A percentile compares a stretch with the other conserved stretches of the same genome.
Evolutionary conservation across 352 stramenopile genomes (phyloP).

Genomic region (Phytophthora chlamydospora): DNA sequence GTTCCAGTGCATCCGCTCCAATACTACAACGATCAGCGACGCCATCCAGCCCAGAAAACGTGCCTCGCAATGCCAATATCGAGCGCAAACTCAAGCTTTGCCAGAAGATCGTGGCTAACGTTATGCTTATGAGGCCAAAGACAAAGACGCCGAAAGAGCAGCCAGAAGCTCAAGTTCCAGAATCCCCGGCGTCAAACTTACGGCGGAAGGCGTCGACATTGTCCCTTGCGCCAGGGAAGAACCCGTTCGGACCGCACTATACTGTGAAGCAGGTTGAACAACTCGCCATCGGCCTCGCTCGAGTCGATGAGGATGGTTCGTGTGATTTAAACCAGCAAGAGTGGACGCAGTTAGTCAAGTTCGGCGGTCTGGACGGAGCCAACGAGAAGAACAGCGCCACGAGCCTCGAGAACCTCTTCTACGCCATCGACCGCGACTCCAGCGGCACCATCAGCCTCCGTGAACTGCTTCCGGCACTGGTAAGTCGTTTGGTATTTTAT

Average conservation of each 20-base stretch:
- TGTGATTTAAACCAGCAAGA: slow-evolving; percentile 63
- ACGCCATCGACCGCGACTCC: slow-evolving; percentile 54
- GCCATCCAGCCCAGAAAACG: slow-evolving; percentile 13
- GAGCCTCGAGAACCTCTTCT: slow-evolving; percentile 52
- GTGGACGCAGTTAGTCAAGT: slow-evolving; percentile 55
- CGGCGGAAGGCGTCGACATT: slow-evolving; percentile 7
- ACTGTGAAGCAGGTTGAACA: slow-evolving; percentile 64
- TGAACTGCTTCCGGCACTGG: slow-evolving; percentile 58
- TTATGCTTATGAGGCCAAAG: slow-evolving; percentile 28
- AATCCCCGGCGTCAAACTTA: slow-evolving; percentile 10
- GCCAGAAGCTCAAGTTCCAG: slow-evolving; percentile 5
- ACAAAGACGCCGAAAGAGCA: slow-evolving; percentile 20
- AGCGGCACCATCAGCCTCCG: slow-evolving; percentile 58
- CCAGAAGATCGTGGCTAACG: slow-evolving; percentile 43
- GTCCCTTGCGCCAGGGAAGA: slow-evolving; percentile 21
- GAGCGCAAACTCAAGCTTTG: slow-evolving; percentile 66
- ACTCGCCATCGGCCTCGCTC: slow-evolving; percentile 51
- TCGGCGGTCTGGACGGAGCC: slow-evolving; percentile 29
- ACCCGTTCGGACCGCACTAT: slow-evolving; percentile 68
- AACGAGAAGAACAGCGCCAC: slow-evolving; percentile 25
- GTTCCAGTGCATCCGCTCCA: slow-evolving; percentile 31
- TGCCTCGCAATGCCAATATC: slow-evolving; percentile 49
- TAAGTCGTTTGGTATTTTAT: slow-evolving; percentile 33
- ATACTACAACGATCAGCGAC: slow-evolving; percentile 8
- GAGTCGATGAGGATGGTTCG: slow-evolving; percentile 62